Conservation (phyloP, 495 filamentous ascomycete species). For the Aspergillus mulundensis region DNA sequence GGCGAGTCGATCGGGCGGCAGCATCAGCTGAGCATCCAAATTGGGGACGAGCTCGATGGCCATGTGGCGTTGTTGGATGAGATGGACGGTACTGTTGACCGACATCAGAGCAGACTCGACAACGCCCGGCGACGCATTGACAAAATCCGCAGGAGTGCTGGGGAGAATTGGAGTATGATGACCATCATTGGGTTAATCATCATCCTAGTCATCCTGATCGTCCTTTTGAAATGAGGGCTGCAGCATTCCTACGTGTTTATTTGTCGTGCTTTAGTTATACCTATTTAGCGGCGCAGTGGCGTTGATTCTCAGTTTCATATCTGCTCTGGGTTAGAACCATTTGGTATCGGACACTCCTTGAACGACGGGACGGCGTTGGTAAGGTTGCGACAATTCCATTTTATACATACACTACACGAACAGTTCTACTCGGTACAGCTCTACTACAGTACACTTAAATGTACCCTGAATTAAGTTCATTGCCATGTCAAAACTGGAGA, state of each 20-base stretch:
- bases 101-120: conserved; percentile 71
- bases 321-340: conserved; percentile 2
- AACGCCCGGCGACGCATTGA: conserved; percentile 68
- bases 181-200: conserved; percentile 74
- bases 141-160: conserved; percentile 64
- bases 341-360: conserved; percentile 7
- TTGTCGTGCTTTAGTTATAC: conserved; percentile 3
- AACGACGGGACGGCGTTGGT: conserved; percentile 9
- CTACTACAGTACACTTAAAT: background rate
- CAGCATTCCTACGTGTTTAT: background rate
- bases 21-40: conserved; percentile 88
- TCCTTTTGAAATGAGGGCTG: conserved; percentile 61
- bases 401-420: background rate
- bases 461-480: background rate
- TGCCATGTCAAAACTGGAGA: background rate
- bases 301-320: conserved; percentile 5
- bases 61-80: conserved; percentile 88
- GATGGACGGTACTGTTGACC: conserved; percentile 74
- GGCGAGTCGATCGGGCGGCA: conserved; percentile 86
- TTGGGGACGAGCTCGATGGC: conserved; percentile 90
- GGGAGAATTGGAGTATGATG: conserved; percentile 76
- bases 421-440: background rate
- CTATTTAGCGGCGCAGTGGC: conserved; percentile 6
- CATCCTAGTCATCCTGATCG: conserved; percentile 71
- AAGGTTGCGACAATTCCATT: background rate